These are phyloP conservation scores for Phylloporus rhodoxanthus DNA, from an alignment of 768 basidiomycete species.

Conservation along the genomic window DNA sequence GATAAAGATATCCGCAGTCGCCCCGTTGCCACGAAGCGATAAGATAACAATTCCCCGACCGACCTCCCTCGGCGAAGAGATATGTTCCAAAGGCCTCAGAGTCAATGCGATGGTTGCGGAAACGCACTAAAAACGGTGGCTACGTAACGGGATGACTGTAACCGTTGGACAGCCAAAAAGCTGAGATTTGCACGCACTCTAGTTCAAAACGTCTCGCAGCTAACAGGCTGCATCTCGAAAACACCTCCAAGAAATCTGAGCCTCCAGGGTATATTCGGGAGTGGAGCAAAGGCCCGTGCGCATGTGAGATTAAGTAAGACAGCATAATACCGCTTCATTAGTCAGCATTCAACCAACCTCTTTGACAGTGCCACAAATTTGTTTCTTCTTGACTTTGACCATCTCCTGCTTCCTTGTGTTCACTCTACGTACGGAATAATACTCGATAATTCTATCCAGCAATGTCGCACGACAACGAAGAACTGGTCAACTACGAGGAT, in stretches of 20 bases:
- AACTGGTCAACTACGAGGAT: slow-evolving; percentile 93
- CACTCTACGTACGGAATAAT: slow-evolving; percentile 24
- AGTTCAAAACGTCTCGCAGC: slow-evolving; percentile 3
- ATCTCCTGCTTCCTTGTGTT: slow-evolving; percentile 11
- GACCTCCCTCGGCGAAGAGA: not conserved
- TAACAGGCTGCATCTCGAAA: slow-evolving; percentile 3
- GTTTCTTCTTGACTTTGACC: slow-evolving; percentile 13
- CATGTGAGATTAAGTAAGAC: slow-evolving; percentile 18
- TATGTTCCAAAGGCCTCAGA: slow-evolving; percentile 4
- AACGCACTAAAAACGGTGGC: not conserved
- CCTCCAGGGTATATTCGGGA: slow-evolving; percentile 1
- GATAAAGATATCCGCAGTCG: slow-evolving; percentile 3
- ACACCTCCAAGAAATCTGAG: not conserved
- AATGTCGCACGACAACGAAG: slow-evolving; percentile 85
- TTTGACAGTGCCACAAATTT: slow-evolving; percentile 22
- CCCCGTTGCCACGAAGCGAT: slow-evolving; percentile 4
- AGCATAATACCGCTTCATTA: slow-evolving; percentile 7
- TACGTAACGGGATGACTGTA: slow-evolving; percentile 10
- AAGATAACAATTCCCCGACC: slow-evolving; percentile 1
- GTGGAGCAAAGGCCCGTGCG: slow-evolving; percentile 23
- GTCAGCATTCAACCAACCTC: slow-evolving; percentile 19
- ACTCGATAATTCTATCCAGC: slow-evolving; percentile 23
- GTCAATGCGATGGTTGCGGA: not conserved
- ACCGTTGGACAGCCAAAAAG: not conserved
- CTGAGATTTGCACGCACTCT: slow-evolving; percentile 1